Conservation (phyloP, 148 eudicot genomes). For the Gaultheria prostrata region DNA sequence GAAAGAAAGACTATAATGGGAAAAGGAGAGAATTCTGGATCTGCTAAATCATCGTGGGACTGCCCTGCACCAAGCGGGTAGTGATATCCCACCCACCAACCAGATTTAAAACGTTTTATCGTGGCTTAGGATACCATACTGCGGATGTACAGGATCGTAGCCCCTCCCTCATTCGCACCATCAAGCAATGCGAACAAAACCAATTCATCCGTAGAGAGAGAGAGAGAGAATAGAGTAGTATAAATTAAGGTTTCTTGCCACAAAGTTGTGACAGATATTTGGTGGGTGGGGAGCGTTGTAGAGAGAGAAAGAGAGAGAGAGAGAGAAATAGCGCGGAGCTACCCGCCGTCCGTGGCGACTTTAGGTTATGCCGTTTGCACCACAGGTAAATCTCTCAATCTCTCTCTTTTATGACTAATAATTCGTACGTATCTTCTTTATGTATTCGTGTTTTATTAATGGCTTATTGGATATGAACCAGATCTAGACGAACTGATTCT, state of each 20-base stretch:
- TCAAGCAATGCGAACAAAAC: no score
- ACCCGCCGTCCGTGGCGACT: conserved; percentile 31
- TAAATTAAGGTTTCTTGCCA: not conserved
- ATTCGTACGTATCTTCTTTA: not conserved
- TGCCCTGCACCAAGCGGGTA: not conserved
- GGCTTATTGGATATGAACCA: not conserved
- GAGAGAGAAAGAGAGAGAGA: not conserved
- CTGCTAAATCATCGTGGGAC: no score
- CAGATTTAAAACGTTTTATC: not conserved
- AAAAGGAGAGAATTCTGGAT: not conserved
- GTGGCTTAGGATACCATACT: not conserved
- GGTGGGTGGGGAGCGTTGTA: not conserved
- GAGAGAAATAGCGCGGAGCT: not conserved
- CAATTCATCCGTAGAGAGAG: not conserved
- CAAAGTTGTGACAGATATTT: not conserved
- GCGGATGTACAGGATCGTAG: not conserved
- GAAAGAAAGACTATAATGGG: no score
- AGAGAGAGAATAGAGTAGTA: no score
- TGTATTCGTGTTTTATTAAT: not conserved
- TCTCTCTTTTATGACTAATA: not conserved
- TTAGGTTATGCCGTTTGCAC: conserved; percentile 62
- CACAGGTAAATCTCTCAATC: conserved; percentile 28
- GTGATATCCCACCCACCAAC: not conserved
- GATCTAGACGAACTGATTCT: conserved; percentile 12
- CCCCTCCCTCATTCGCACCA: not conserved